Conservation (phyloP, 2,329 filamentous ascomycete species). For the Parastagonospora nodorum region DNA sequence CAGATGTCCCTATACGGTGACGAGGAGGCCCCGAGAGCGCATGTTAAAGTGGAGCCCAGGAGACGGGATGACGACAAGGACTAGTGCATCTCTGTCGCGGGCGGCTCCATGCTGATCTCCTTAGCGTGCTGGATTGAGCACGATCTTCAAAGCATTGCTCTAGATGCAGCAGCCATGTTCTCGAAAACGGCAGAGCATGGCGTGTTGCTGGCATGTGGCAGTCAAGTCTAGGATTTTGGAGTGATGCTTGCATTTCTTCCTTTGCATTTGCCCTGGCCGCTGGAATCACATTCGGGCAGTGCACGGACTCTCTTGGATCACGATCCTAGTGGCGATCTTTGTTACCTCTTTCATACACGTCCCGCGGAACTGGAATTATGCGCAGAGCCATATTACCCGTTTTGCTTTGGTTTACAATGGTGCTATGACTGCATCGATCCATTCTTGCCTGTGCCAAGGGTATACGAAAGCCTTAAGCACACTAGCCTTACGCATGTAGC, state of each 20-base stretch:
- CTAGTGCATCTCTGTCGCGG: conserved; percentile 9
- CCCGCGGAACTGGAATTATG: not conserved
- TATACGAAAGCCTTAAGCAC: not conserved
- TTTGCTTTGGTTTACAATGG: not conserved
- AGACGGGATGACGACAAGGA: conserved; percentile 29
- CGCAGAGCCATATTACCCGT: not conserved
- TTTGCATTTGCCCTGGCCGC: not conserved
- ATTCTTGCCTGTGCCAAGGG: not conserved
- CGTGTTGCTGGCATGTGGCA: not conserved
- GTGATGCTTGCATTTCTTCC: no score
- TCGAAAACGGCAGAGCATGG: conserved; percentile 10
- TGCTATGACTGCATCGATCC: conserved; percentile 10
- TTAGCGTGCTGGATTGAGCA: conserved; percentile 15
- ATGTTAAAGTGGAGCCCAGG: conserved; percentile 13
- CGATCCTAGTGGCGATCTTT: conserved; percentile 20
- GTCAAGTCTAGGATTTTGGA: no score
- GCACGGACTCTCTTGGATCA: conserved; percentile 11
- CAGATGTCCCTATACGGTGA: not conserved
- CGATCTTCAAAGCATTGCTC: conserved; percentile 6
- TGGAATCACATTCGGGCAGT: conserved; percentile 3
- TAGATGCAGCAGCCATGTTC: conserved; percentile 7
- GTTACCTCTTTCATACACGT: not conserved
- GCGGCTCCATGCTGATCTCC: conserved; percentile 25
- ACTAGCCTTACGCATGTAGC: conserved; percentile 10
- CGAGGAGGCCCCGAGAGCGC: conserved; percentile 9